Evolutionary conservation across 495 filamentous ascomycete species (phyloP), one percentile per base, ranked within the genome.

Genomic region (Hypoxylon perforatum): DNA sequence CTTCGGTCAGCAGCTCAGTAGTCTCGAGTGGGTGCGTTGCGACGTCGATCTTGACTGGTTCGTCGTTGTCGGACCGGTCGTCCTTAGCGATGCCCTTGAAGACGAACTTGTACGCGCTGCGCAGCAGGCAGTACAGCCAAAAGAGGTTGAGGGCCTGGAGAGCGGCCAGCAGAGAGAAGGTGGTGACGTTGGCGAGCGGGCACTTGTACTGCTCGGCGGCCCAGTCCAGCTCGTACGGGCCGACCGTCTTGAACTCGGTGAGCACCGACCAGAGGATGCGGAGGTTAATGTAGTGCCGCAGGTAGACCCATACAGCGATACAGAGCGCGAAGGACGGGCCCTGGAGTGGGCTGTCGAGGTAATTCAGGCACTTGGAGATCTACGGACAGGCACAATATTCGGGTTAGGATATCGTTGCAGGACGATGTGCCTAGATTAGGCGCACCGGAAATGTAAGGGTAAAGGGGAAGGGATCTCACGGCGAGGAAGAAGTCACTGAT

Each of bases 401-500:
- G n/a, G n/a, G n/a, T n/a, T n/a, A n/a, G n/a, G n/a, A n/a, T n/a
- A n/a, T n/a, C n/a, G n/a, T n/a, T n/a, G n/a, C n/a, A n/a, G n/a
- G n/a, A 22, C 36, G 11, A 49, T 42, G 17, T 39, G 83, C 91
- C n/a, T n/a, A n/a, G n/a, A n/a, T n/a, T n/a, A n/a, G n/a, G n/a
- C n/a, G n/a, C n/a, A n/a, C n/a, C n/a, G n/a, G n/a, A n/a, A n/a
- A n/a, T n/a, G n/a, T n/a, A n/a, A n/a, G n/a, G n/a, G n/a, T n/a
- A n/a, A n/a, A n/a, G n/a, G n/a, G n/a, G n/a, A n/a, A n/a, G n/a
- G n/a, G n/a, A n/a, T n/a, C n/a, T 77, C 87, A 95, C 92, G 15
- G 96, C 96, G 14, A 99, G 84, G 87, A 99, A 99, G 78, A 98
- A 97, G 73, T 99, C 95, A 53, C 88, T 91, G 63, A 98, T 91